Percentiles rank a stretch among this genome's conserved stretches.
phyloP scores from a whole-genome alignment of 768 basidiomycete species.

The Tephrocybe sp. region DNA sequence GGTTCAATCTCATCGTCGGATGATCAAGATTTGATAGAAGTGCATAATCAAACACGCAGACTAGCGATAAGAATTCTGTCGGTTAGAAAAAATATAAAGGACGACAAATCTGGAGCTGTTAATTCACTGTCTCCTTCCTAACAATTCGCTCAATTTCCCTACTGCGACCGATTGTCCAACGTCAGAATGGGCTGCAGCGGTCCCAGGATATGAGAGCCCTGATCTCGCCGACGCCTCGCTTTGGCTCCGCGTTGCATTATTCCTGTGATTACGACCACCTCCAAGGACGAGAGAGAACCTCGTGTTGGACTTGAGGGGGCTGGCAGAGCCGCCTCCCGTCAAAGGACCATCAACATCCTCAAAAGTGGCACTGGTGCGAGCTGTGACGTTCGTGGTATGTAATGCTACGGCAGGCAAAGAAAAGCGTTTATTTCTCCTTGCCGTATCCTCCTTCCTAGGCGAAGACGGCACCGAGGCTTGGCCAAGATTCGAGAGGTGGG shows the following conservation, averaged over 20 bases:
- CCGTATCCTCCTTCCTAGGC: constrained; percentile 56
- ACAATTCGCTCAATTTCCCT: constrained; percentile 52
- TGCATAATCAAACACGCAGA: no score
- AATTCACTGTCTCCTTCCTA: constrained; percentile 43
- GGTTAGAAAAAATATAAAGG: no score
- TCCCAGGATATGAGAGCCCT: neutral
- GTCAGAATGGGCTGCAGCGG: constrained; percentile 15
- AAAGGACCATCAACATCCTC: constrained; percentile 11
- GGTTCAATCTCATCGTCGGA: neutral
- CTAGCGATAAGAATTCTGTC: no score
- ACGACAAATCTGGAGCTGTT: no score
- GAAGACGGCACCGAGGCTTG: constrained; percentile 25
- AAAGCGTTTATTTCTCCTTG: constrained; percentile 62
- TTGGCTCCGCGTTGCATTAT: constrained; percentile 3
- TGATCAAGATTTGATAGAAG: no score
- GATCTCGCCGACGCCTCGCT: constrained; percentile 35
- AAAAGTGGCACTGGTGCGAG: constrained; percentile 38
- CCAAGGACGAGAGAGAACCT: constrained; percentile 64
- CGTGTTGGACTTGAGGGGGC: constrained; percentile 31
- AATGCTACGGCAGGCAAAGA: constrained; percentile 77
- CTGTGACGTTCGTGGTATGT: constrained; percentile 70
- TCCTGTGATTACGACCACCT: constrained; percentile 21
- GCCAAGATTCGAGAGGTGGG: constrained; percentile 7
- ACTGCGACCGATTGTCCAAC: constrained; percentile 47
- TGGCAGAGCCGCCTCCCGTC: constrained; percentile 17